phyloP scores from a whole-genome alignment of 1,284 basidiomycete genomes.

The Anthracocystis walkeri region DNA sequence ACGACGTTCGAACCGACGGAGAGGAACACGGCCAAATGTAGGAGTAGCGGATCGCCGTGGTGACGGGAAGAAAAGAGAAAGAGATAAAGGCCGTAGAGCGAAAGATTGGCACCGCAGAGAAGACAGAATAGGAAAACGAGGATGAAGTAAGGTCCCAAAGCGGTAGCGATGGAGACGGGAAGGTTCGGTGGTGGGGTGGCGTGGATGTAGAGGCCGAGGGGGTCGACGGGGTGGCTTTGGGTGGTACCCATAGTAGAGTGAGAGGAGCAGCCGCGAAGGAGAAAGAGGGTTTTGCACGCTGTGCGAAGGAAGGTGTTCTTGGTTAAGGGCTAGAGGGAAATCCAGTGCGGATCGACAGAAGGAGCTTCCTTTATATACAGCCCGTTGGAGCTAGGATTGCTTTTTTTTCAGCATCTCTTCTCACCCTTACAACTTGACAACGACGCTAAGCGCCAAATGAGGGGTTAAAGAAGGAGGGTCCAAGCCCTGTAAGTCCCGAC shows the following conservation, averaged over 20 bases:
- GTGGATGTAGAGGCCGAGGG: slow-evolving; percentile 22
- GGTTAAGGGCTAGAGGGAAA: too few species aligned
- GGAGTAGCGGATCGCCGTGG: slow-evolving; percentile 13
- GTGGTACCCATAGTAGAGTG: neutral
- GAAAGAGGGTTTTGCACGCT: too few species aligned
- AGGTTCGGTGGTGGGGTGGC: slow-evolving; percentile 6
- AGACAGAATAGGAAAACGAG: slow-evolving; percentile 15
- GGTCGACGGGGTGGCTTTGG: slow-evolving; percentile 1
- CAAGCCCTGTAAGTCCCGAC: too few species aligned
- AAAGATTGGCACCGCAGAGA: slow-evolving; percentile 24
- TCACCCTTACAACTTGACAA: too few species aligned
- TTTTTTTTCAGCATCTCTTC: too few species aligned
- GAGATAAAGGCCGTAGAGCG: slow-evolving; percentile 34
- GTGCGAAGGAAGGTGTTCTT: too few species aligned
- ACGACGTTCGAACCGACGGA: slow-evolving; percentile 18
- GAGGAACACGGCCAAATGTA: slow-evolving; percentile 12
- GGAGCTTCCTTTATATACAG: too few species aligned
- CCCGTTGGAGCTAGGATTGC: too few species aligned
- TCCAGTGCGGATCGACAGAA: too few species aligned
- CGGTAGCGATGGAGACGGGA: slow-evolving; percentile 16
- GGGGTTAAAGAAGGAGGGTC: too few species aligned
- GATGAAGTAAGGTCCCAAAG: slow-evolving; percentile 25
- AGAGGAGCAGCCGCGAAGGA: neutral
- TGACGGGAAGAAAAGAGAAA: slow-evolving; percentile 16
- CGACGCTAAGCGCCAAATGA: too few species aligned